phyloP scores from a whole-genome alignment of 164 flowering plant species.

The Liriodendron chinense region DNA sequence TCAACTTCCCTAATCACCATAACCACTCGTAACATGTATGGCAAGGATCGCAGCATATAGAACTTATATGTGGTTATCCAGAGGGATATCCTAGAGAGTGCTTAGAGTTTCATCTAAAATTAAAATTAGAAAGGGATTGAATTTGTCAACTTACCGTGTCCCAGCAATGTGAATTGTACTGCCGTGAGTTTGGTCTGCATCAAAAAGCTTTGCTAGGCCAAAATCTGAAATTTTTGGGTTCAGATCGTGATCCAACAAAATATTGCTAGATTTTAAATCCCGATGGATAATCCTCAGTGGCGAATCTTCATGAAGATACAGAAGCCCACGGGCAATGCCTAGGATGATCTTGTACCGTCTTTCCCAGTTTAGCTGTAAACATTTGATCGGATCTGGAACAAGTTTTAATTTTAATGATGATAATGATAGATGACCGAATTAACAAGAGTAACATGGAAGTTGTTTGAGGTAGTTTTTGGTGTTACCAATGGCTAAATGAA shows the following conservation, averaged over 20 bases:
- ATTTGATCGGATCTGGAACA: not conserved
- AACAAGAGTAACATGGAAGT: too few species aligned
- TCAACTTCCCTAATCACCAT: too few species aligned
- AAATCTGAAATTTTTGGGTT: conserved; percentile 36
- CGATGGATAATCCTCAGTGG: conserved; percentile 23
- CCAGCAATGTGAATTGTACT: conserved; percentile 24
- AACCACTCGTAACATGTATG: not conserved
- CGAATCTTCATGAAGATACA: conserved; percentile 28
- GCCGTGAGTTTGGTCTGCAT: conserved; percentile 9
- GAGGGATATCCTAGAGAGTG: not conserved
- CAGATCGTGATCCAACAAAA: conserved; percentile 26
- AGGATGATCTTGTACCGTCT: conserved; percentile 13
- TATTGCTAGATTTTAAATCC: conserved; percentile 31
- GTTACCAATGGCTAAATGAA: too few species aligned
- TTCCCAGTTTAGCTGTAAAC: conserved; percentile 14
- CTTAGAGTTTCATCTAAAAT: not conserved
- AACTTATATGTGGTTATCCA: not conserved
- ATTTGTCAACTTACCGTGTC: conserved; percentile 22
- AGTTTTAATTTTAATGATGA: not conserved
- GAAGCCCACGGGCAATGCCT: conserved; percentile 25
- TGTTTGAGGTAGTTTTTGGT: too few species aligned
- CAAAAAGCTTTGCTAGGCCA: conserved; percentile 28
- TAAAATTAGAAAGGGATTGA: not conserved
- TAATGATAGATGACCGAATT: too few species aligned
- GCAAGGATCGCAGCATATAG: not conserved